Evolutionary conservation across 345 rosid species (phyloP).

Genomic region (Crucihimalaya himalaica): DNA sequence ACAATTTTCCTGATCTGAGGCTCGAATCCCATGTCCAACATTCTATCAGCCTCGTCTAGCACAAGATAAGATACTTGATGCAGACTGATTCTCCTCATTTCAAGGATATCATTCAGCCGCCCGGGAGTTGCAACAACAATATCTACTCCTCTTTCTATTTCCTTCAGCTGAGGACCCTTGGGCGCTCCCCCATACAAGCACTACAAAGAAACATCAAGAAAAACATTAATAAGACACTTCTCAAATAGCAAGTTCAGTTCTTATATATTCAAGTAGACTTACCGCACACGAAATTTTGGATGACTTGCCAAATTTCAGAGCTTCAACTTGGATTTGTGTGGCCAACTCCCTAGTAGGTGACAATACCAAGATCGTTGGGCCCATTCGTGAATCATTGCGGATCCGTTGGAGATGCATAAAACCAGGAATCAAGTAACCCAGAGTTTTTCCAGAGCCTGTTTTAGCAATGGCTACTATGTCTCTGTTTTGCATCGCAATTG

Average conservation of each 20-base stretch:
- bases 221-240: not conserved
- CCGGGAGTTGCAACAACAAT: slow-evolving; percentile 99
- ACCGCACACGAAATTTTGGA: slow-evolving; percentile 86
- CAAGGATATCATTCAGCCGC: slow-evolving; percentile 89
- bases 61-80: slow-evolving; percentile 90
- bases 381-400: slow-evolving; percentile 68
- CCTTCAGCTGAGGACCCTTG: slow-evolving; percentile 91
- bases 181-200: slow-evolving; percentile 99
- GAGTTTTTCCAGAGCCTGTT: slow-evolving; percentile 96
- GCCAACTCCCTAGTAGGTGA: slow-evolving; percentile 99
- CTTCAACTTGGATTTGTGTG: slow-evolving; percentile 93
- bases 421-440: slow-evolving; percentile 89
- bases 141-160: slow-evolving; percentile 87
- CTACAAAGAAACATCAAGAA: slow-evolving; percentile 38
- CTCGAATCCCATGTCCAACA: slow-evolving; percentile 99
- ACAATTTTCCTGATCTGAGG: slow-evolving; percentile 97
- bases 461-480: slow-evolving; percentile 97
- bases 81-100: slow-evolving; percentile 90
- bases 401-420: slow-evolving; percentile 72
- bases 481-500: slow-evolving; percentile 80
- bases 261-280: slow-evolving; percentile 27
- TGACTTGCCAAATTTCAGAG: slow-evolving; percentile 85
- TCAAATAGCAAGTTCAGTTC: not conserved
- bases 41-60: slow-evolving; percentile 97
- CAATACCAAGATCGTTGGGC: slow-evolving; percentile 87